Percentiles rank a stretch among this genome's conserved stretches.
Conservation (phyloP, 768 basidiomycete genomes). For the Strobilomyces confusus region DNA sequence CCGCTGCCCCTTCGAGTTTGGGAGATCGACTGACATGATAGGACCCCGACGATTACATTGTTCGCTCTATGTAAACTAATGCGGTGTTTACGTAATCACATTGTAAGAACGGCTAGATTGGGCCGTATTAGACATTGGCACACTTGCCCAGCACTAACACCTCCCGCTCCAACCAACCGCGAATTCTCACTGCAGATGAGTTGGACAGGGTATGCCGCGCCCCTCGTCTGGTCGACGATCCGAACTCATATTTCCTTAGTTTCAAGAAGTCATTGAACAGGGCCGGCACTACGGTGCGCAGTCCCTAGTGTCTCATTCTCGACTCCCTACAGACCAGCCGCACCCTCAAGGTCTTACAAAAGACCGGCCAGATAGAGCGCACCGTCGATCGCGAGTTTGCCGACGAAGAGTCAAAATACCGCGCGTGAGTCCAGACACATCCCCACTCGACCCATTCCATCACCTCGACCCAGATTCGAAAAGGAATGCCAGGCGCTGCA, state of each 20-base stretch:
- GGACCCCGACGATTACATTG: not conserved
- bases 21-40: constrained; percentile 19
- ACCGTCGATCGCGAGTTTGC: constrained; percentile 93
- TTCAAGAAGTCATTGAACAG: constrained; percentile 94
- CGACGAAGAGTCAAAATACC: constrained; percentile 88
- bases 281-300: constrained; percentile 80
- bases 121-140: not conserved
- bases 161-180: not conserved
- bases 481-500: constrained; percentile 93
- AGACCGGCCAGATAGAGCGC: constrained; percentile 96
- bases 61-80: not conserved
- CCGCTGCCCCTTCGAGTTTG: constrained; percentile 13
- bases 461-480: constrained; percentile 63
- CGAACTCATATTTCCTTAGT: constrained; percentile 35
- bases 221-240: not conserved
- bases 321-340: constrained; percentile 1
- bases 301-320: constrained; percentile 8
- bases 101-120: not conserved
- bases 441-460: not conserved
- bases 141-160: not conserved
- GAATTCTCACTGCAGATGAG: constrained; percentile 37
- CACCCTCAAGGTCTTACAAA: constrained; percentile 75
- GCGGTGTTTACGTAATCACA: constrained; percentile 19
- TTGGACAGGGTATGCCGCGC: constrained; percentile 46
- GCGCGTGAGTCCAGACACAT: constrained; percentile 53